Conservation (phyloP, 148 eudicot genomes). For the Selenicereus undatus region DNA sequence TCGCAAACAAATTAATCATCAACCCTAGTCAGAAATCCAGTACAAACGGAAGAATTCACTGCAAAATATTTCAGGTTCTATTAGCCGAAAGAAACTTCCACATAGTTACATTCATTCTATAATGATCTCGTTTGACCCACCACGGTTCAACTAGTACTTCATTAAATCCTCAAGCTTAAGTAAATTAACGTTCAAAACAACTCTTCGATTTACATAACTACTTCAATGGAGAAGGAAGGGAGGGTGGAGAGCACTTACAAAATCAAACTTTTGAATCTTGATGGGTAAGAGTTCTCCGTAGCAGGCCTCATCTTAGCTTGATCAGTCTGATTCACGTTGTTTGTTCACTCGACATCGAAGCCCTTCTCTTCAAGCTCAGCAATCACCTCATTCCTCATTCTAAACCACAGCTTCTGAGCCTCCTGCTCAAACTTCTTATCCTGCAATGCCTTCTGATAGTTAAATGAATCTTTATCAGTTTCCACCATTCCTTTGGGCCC, state of each 20-base stretch:
- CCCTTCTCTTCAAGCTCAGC: conserved; percentile 80
- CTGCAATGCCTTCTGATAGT: conserved; percentile 85
- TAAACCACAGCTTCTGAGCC: conserved; percentile 68
- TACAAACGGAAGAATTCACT: background rate
- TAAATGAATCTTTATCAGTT: conserved; percentile 52
- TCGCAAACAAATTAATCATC: background rate
- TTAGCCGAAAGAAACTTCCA: background rate
- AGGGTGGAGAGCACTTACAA: background rate
- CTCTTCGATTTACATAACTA: background rate
- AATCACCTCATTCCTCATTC: conserved; percentile 91
- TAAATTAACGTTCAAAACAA: background rate
- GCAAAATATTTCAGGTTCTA: background rate
- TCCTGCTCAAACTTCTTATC: conserved; percentile 89
- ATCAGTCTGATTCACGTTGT: background rate
- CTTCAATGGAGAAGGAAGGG: background rate
- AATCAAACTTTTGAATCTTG: background rate
- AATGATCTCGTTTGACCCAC: background rate
- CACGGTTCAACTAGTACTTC: background rate
- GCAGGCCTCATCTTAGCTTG: background rate
- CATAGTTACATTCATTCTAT: background rate
- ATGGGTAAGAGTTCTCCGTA: background rate
- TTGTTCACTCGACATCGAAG: conserved; percentile 54
- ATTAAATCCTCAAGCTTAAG: background rate
- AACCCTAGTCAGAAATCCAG: background rate
- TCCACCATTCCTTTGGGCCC: conserved; percentile 81